Percentiles rank a stretch among this genome's conserved stretches.
phyloP scores from a whole-genome alignment of 495 filamentous ascomycete species.

The Tuber umbilicatum region DNA sequence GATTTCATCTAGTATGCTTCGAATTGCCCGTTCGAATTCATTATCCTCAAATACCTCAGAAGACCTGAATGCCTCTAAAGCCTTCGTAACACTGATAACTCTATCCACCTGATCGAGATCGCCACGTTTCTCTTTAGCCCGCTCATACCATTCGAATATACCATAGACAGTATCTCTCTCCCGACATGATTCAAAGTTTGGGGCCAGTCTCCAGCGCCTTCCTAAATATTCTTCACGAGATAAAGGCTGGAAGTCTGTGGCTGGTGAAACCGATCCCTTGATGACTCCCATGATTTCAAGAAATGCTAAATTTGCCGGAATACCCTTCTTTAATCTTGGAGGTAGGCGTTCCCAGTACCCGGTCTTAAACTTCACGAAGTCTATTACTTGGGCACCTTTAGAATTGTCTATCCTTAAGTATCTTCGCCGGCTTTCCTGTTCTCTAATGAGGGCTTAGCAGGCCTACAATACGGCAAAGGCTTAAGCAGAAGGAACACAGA shows the following conservation, averaged over 20 bases:
- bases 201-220: constrained; percentile 30
- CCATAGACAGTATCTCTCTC: constrained; percentile 41
- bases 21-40: no score
- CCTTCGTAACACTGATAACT: constrained; percentile 44
- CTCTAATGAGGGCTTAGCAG: not conserved
- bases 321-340: constrained; percentile 10
- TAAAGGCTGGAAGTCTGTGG: constrained; percentile 34
- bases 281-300: constrained; percentile 49
- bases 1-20: constrained; percentile 45
- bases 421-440: not conserved
- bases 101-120: constrained; percentile 44
- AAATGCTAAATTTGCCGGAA: constrained; percentile 40
- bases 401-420: not conserved
- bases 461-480: not conserved
- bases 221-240: constrained; percentile 40
- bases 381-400: constrained; percentile 26
- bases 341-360: constrained; percentile 45
- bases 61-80: constrained; percentile 18
- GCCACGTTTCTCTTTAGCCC: constrained; percentile 35
- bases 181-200: constrained; percentile 36
- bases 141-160: constrained; percentile 44
- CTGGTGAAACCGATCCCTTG: constrained; percentile 42
- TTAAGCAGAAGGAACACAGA: constrained; percentile 4
- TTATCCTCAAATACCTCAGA: constrained; percentile 2
- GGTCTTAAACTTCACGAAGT: constrained; percentile 42